Evolutionary conservation across 192 early-diverging fungal genomes (phyloP).

Genomic region (Helicostylum pulchrum): DNA sequence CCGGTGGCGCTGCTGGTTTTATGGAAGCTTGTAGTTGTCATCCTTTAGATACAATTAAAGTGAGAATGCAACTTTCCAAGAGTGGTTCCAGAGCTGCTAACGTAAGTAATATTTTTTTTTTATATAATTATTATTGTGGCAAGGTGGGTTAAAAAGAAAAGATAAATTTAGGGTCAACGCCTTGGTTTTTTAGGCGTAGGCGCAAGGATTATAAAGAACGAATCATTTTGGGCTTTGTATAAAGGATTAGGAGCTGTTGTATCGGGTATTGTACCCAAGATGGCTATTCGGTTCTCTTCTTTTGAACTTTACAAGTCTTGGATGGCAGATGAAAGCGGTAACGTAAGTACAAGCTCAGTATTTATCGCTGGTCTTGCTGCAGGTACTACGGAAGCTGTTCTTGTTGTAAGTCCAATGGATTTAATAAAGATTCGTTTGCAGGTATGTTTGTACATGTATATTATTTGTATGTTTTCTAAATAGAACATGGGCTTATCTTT

Average conservation of each 20-base stretch:
- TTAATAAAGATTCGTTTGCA: slow-evolving; percentile 98
- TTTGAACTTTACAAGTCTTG: slow-evolving; percentile 90
- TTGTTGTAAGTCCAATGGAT: slow-evolving; percentile 97
- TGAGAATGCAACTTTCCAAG: slow-evolving; percentile 89
- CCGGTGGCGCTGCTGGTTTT: slow-evolving; percentile 87
- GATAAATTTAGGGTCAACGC: slow-evolving; percentile 31
- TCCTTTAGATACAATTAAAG: slow-evolving; percentile 96
- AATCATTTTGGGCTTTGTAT: slow-evolving; percentile 87
- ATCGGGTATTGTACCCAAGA: slow-evolving; percentile 95
- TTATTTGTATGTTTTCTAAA: too few relatives aligned
- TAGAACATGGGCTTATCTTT: neutral
- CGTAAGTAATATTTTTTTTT: slow-evolving; percentile 33
- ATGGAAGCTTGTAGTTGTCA: slow-evolving; percentile 88
- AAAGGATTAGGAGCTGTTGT: slow-evolving; percentile 96
- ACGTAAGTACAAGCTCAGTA: slow-evolving; percentile 60
- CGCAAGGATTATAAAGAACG: slow-evolving; percentile 74
- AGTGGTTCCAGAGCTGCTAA: slow-evolving; percentile 49
- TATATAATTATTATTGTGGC: neutral
- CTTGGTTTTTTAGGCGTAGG: slow-evolving; percentile 78
- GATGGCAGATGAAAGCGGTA: slow-evolving; percentile 56
- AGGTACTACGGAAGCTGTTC: slow-evolving; percentile 90
- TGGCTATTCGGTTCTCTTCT: slow-evolving; percentile 96
- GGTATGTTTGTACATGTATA: neutral
- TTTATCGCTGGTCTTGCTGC: slow-evolving; percentile 86
- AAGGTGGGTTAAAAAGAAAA: neutral